phyloP scores from a whole-genome alignment of 257 asterid species.

The Fraxinus americana region DNA sequence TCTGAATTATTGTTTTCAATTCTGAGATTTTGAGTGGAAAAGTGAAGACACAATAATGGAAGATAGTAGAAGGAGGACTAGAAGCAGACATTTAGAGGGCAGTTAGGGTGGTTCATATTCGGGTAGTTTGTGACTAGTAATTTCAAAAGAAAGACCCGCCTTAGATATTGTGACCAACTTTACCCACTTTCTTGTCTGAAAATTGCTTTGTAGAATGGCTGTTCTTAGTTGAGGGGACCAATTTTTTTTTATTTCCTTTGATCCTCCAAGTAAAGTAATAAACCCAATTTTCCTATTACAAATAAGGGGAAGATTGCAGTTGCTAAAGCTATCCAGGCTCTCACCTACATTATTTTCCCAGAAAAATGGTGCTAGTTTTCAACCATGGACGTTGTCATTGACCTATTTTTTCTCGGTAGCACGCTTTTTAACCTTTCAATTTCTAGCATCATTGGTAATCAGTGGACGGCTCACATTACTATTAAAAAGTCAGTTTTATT shows the following conservation, averaged over 20 bases:
- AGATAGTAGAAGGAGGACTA: not conserved
- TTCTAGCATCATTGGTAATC: not conserved
- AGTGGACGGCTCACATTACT: not conserved
- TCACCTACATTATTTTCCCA: not conserved
- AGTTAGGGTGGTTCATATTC: constrained; percentile 39
- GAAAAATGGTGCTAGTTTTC: not conserved
- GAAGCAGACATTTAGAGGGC: constrained; percentile 28
- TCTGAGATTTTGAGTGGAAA: not conserved
- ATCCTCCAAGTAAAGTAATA: not conserved
- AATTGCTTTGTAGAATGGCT: not conserved
- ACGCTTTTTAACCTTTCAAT: no score
- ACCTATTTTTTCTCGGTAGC: no score
- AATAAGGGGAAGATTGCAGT: not conserved
- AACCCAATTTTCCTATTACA: not conserved
- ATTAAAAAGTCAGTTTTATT: not conserved
- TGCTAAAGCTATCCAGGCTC: not conserved
- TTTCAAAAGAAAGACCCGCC: constrained; percentile 53
- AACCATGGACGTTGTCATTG: not conserved
- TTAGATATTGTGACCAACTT: constrained; percentile 14
- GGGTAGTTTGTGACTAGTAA: constrained; percentile 22
- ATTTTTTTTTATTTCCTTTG: constrained; percentile 34
- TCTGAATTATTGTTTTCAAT: not conserved
- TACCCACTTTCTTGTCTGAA: not conserved
- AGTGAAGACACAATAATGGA: no score
- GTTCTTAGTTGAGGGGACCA: constrained; percentile 19